Base-by-base conservation (phyloP, 108 stramenopile genomes). In the Parietichytrium sp. region DNA sequence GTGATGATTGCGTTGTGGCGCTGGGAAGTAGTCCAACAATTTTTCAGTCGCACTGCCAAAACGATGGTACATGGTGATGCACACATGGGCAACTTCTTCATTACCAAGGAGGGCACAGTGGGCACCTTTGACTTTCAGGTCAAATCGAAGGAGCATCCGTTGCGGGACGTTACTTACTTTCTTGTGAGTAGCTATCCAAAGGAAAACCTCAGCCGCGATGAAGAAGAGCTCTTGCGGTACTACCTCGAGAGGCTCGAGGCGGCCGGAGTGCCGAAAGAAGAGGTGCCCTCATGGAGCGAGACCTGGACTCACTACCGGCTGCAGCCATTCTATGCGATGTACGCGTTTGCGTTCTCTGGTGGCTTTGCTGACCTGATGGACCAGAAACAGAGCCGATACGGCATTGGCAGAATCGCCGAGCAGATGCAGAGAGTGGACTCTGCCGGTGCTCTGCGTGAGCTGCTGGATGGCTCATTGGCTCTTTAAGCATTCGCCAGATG, bases 111-210 rank as follows among this genome's bases (percentile, higher is more conserved):
- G 16, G 49, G 49, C n/a, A 18, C n/a, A 18, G 49, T 50, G 49
- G 49, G 49, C n/a, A 50, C 49, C 49, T 50, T 50, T 50, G 49
- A 50, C 49, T 50, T 50, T n/a, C 49, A 50, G n/a, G n/a, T n/a
- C 18, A 50, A 50, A 18, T 50, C 18, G 16, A 18, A 50, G 49
- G 49, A 50, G 49, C 49, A 50, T 50, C 49, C 49, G 16, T 18
- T 50, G 49, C 49, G 49, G 18, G 49, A 50, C n/a, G 49, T 50
- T 16, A 50, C 49, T 18, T 50, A 50, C n/a, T 50, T 50, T 50
- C 49, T 50, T n/a, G 49, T 16, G 18, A 18, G 18, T 18, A 50
- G 49, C 49, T 50, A 50, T 50, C 49, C 49, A 50, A 18, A 50
- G 49, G 49, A 50, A 0, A 18, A 16, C 49, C 49, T 50, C n/a